These are phyloP conservation scores for Mortierella polycephala DNA, from an alignment of 371 early-diverging fungal genomes.

Conservation along the genomic window DNA sequence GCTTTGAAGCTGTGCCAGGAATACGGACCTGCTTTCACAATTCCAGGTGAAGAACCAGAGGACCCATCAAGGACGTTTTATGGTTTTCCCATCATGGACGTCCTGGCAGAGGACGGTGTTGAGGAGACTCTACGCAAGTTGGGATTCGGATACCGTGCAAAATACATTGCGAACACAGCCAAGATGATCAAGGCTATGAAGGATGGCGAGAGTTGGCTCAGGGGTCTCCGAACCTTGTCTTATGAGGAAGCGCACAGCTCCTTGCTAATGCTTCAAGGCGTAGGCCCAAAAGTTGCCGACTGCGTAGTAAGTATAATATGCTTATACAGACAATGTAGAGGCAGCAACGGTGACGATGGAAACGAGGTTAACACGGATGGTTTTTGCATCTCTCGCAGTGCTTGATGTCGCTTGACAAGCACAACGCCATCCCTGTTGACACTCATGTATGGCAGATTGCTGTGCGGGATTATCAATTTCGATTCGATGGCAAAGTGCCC, in stretches of 20 bases:
- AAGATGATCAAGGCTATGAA: slow-evolving; percentile 59
- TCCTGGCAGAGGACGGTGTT: slow-evolving; percentile 63
- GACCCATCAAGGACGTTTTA: slow-evolving; percentile 60
- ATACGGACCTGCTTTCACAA: slow-evolving; percentile 72
- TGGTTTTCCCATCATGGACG: slow-evolving; percentile 76
- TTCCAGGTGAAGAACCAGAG: slow-evolving; percentile 45
- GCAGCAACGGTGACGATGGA: too few relatives aligned
- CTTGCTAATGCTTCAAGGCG: slow-evolving; percentile 77
- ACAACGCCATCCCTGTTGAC: slow-evolving; percentile 93
- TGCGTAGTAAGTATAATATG: slow-evolving; percentile 78
- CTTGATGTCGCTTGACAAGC: slow-evolving; percentile 84
- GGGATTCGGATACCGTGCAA: slow-evolving; percentile 97
- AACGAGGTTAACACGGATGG: neutral
- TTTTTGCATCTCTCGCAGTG: slow-evolving; percentile 52
- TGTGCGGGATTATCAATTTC: slow-evolving; percentile 77
- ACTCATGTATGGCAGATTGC: slow-evolving; percentile 96
- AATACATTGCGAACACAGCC: slow-evolving; percentile 83
- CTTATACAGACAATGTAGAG: neutral
- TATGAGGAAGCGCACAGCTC: slow-evolving; percentile 72
- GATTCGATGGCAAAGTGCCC: slow-evolving; percentile 43
- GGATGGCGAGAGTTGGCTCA: slow-evolving; percentile 70
- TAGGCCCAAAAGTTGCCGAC: slow-evolving; percentile 97
- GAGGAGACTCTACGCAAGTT: slow-evolving; percentile 76
- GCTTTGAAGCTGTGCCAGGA: slow-evolving; percentile 72
- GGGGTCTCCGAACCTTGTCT: slow-evolving; percentile 60